phyloP scores from a whole-genome alignment of 257 asterid genomes.

The Ballota nigra region DNA sequence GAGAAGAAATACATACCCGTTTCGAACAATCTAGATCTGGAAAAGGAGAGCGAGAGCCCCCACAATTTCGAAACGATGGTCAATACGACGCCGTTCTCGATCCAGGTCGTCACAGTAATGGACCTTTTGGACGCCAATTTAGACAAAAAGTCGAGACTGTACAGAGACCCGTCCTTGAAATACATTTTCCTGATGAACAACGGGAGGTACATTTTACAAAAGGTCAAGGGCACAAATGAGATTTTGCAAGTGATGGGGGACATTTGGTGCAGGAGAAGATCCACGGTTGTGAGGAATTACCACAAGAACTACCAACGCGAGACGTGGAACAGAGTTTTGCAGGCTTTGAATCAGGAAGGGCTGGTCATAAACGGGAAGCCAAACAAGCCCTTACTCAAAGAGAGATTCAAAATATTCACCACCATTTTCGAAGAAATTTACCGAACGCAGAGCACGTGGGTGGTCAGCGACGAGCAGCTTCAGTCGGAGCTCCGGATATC shows the following conservation, averaged over 20 bases:
- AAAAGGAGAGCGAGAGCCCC: conserved; percentile 45
- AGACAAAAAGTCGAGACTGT: conserved; percentile 50
- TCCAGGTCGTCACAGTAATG: conserved; percentile 55
- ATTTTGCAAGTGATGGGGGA: conserved; percentile 76
- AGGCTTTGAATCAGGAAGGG: conserved; percentile 61
- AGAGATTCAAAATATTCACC: conserved; percentile 66
- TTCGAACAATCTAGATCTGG: not conserved
- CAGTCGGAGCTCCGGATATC: conserved; percentile 84
- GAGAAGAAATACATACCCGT: conserved; percentile 19
- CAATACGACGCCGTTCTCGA: conserved; percentile 41
- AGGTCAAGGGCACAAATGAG: conserved; percentile 64
- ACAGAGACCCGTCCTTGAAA: conserved; percentile 59
- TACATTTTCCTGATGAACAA: conserved; percentile 80
- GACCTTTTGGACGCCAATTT: conserved; percentile 58
- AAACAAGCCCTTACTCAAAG: conserved; percentile 57
- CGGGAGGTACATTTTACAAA: conserved; percentile 74
- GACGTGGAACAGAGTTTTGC: conserved; percentile 72
- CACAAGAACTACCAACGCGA: conserved; percentile 87
- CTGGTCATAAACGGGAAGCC: conserved; percentile 47
- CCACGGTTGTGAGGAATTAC: conserved; percentile 66
- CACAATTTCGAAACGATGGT: conserved; percentile 32
- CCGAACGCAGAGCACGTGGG: conserved; percentile 68
- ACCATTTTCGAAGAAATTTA: conserved; percentile 65
- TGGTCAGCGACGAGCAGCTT: conserved; percentile 88
- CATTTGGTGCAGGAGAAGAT: conserved; percentile 74